A percentile compares a stretch with the other conserved stretches of the same genome.
Conservation (phyloP, 2,329 filamentous ascomycete species). For the Alternaria angustiovoidea region DNA sequence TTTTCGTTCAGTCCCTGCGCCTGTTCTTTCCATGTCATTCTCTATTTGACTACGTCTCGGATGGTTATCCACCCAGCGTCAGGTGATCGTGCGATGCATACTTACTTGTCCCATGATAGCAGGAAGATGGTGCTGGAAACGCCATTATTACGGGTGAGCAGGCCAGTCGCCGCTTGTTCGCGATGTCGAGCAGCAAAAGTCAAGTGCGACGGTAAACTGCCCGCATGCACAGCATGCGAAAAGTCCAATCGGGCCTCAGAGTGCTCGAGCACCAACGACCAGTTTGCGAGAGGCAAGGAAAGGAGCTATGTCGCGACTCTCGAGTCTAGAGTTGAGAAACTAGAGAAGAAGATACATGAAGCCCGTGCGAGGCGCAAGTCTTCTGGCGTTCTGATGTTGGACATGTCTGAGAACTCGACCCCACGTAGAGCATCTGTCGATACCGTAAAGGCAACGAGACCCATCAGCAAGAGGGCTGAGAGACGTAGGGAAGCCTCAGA, state of each 20-base stretch:
- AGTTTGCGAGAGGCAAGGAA: slow-evolving; percentile 95
- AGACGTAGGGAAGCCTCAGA: slow-evolving; percentile 77
- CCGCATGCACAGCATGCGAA: slow-evolving; percentile 93
- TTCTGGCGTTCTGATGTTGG: slow-evolving; percentile 73
- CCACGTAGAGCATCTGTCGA: slow-evolving; percentile 59
- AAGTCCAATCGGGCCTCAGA: slow-evolving; percentile 85
- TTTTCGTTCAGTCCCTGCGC: not conserved
- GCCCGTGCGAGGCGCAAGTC: slow-evolving; percentile 74
- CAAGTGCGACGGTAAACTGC: slow-evolving; percentile 96
- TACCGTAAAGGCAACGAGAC: slow-evolving; percentile 42
- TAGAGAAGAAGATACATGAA: slow-evolving; percentile 76
- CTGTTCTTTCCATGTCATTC: not conserved
- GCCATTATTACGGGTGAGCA: slow-evolving; percentile 74
- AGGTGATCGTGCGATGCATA: slow-evolving; percentile 3
- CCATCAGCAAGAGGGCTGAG: slow-evolving; percentile 52
- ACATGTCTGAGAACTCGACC: slow-evolving; percentile 59
- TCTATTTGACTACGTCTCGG: not conserved
- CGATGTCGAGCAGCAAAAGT: slow-evolving; percentile 91
- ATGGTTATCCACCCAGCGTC: not conserved
- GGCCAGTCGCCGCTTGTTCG: slow-evolving; percentile 81
- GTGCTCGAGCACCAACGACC: slow-evolving; percentile 93
- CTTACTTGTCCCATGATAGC: slow-evolving; percentile 16
- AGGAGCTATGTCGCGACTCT: slow-evolving; percentile 95
- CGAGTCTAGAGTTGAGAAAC: slow-evolving; percentile 87
- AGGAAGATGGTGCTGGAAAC: slow-evolving; percentile 59